Evolutionary conservation across 306 rosid genomes (phyloP), one percentile per base, ranked within the genome.

Genomic region (Urtica urens): DNA sequence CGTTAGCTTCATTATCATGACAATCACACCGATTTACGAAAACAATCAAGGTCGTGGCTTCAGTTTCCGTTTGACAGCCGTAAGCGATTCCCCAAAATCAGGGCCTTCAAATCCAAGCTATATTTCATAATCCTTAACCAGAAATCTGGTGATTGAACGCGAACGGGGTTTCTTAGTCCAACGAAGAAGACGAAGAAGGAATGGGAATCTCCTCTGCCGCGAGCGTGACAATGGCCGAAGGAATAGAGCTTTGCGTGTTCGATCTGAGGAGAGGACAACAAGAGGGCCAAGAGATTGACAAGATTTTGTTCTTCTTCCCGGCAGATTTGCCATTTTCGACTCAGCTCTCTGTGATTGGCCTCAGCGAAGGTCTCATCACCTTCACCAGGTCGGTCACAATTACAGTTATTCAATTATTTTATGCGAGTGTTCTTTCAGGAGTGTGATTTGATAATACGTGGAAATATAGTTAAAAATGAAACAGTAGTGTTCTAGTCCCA

Each of bases 291-390:
- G 99, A 92, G 58, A 72, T 92, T 58, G 99, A 92, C 31, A 92
- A 92, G 86, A 85, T 92, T 23, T 46, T 92, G 42, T 92, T 85
- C 66, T 85, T 92, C 81, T 85, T 72, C 68, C 96, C 96, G 26
- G 65, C 94, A 0, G 87, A 70, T 63, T 65, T 79, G 37, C 81
- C 99, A 50, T 79, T 92, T 65, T 79, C 99, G 6, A 67, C 77
- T 48, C 95, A 85, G 49, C 88, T 82, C 31, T 85, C 90, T 39
- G 79, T 92, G 12, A 78, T 92, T 39, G 99, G 99, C 38, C 96
- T 92, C 61, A 92, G 96, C 31, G 99, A 92, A 75, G 99, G 93
- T 15, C 94, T 92, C 55, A 78, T 92, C 70, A 92, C 96, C 21
- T 92, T 92, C 61, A 82, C 99, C 5, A 84, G 97, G 97, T 80